Base-by-base conservation (phyloP, 2,329 filamentous ascomycete genomes). In the Ophiosphaerella korrae region DNA sequence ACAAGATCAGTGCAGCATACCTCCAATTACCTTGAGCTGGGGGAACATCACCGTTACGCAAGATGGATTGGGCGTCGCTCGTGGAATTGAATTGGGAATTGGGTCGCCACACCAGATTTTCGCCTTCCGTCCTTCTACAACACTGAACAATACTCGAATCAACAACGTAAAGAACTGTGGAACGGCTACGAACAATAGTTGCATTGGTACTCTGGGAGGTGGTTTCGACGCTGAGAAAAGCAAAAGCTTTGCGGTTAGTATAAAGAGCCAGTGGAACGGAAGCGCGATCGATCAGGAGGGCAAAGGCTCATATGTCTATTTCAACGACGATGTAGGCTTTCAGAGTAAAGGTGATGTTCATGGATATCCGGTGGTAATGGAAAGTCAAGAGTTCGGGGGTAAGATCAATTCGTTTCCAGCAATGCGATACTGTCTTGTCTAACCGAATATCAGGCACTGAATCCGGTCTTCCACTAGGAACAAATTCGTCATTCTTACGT, bases 231-330 rank as follows among this genome's bases (percentile, higher is more conserved):
- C 45, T 21, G 18, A 38, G 8, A 52, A 52, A 29, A 44, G 38
- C 1, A 50, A 24, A 12, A 44, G 45, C 14, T 52, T 50, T 45
- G 23, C 38, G 13, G 39, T 52, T 8, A 44, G 38, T 1, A 52
- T 52, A 14, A 52, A 52, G 35, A 48, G 44, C n/a, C 50, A 52
- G n/a, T 52, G 50, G 50, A 52, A 52, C 26, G 50, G 50, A 13
- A 52, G 50, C 40, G 38, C 42, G 23, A 31, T 52, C 7, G 50
- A 52, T 16, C 14, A 29, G 14, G 50, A 52, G 36, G 43, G 40
- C 35, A 43, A 34, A 7, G 45, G 50, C 14, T 45, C 45, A 6
- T 52, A 49, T 34, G 45, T 52, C 24, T 52, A 52, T 26, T 50
- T 52, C 33, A 52, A 52, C 7, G 50, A 52, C 14, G 50, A 44